These are phyloP conservation scores for Mycena vitilis DNA, from an alignment of 768 basidiomycete genomes.

Conservation along the genomic window DNA sequence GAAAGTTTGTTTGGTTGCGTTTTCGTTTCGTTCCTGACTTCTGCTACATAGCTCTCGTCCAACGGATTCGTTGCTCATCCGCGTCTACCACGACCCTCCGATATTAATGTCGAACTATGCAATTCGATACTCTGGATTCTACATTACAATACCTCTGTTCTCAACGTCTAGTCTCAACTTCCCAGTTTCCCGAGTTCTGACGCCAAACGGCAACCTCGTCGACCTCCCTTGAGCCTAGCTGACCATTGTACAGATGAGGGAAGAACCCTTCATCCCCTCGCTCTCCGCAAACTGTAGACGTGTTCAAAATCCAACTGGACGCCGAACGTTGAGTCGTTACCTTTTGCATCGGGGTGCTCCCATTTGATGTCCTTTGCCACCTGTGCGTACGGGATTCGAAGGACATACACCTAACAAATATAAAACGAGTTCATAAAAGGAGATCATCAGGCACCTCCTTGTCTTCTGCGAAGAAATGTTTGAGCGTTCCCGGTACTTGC, in stretches of 20 bases:
- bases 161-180: slow-evolving; percentile 46
- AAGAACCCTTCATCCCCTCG: slow-evolving; percentile 60
- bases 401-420: slow-evolving; percentile 48
- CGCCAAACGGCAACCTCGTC: slow-evolving; percentile 51
- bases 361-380: slow-evolving; percentile 58
- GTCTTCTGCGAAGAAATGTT: slow-evolving; percentile 57
- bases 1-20: slow-evolving; percentile 14
- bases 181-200: slow-evolving; percentile 47
- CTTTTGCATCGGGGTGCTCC: slow-evolving; percentile 57
- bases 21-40: background rate
- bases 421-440: too few species aligned
- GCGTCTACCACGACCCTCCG: too few species aligned
- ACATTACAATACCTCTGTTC: slow-evolving; percentile 44
- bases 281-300: slow-evolving; percentile 52
- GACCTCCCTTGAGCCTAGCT: slow-evolving; percentile 57
- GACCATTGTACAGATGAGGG: slow-evolving; percentile 65
- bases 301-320: too few species aligned
- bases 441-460: slow-evolving; percentile 14
- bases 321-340: slow-evolving; percentile 24
- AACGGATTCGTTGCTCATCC: too few species aligned
- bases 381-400: slow-evolving; percentile 56
- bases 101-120: too few species aligned
- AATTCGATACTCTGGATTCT: too few species aligned
- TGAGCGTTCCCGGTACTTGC: slow-evolving; percentile 61
- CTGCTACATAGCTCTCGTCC: too few species aligned